Conservation (phyloP, 257 asterid genomes). For the Striga asiatica region DNA sequence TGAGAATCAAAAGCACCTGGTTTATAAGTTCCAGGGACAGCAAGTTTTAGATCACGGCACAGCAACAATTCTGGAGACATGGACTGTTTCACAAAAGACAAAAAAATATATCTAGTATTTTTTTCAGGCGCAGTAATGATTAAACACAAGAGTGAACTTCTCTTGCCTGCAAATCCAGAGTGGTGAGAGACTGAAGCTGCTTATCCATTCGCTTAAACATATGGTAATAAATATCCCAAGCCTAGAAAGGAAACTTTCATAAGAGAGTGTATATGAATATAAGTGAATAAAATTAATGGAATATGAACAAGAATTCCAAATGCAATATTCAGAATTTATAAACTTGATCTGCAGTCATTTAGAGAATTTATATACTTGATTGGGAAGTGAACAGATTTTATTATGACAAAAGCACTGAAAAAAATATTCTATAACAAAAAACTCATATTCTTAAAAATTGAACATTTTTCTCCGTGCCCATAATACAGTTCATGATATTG, state of each 20-base stretch:
- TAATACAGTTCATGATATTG: neutral
- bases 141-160: constrained; percentile 9
- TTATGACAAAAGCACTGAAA: neutral
- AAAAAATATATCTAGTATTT: constrained; percentile 10
- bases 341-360: neutral
- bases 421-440: neutral
- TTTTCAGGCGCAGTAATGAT: constrained; percentile 9
- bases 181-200: constrained; percentile 90
- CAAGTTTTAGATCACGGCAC: constrained; percentile 83
- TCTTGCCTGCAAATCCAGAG: constrained; percentile 93
- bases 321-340: neutral
- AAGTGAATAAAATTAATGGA: no score
- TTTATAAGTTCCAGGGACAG: constrained; percentile 97
- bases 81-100: constrained; percentile 43
- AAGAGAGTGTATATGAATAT: constrained; percentile 7
- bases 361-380: neutral
- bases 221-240: constrained; percentile 98
- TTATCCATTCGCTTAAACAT: constrained; percentile 91
- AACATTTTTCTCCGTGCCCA: neutral
- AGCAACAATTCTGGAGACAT: constrained; percentile 90
- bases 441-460: neutral
- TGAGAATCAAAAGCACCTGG: constrained; percentile 43
- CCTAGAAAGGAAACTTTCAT: constrained; percentile 37
- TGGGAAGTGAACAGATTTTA: neutral
- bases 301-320: neutral